Conservation (phyloP, 441 rosid species). For the Codiaeum variegatum region DNA sequence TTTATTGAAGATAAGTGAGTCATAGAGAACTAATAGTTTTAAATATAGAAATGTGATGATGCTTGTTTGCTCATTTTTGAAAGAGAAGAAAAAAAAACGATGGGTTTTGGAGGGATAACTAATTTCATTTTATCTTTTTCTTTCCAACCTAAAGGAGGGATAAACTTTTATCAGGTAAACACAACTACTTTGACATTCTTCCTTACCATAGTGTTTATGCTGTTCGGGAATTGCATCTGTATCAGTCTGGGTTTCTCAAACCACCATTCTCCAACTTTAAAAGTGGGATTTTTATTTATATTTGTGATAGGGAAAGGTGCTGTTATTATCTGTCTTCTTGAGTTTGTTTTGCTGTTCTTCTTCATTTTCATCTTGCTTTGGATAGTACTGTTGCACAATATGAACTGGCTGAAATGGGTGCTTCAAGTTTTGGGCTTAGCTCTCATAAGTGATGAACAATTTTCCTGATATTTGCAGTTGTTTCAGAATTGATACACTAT, state of each 20-base stretch:
- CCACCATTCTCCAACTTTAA: not conserved
- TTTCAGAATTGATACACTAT: conserved; percentile 91
- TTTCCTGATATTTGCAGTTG: conserved; percentile 51
- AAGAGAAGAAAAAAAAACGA: not conserved
- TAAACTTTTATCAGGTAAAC: not conserved
- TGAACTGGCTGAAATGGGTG: not conserved
- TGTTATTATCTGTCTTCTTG: not conserved
- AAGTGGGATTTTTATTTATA: not conserved
- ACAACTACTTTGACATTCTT: not conserved
- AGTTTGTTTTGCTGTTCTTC: not conserved
- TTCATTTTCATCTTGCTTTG: not conserved
- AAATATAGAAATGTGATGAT: not conserved
- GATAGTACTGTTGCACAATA: not conserved
- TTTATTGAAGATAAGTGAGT: not conserved
- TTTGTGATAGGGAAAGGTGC: not conserved
- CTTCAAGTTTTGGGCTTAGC: conserved; percentile 1
- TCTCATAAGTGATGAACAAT: conserved; percentile 12
- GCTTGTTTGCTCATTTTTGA: no score
- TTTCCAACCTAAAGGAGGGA: not conserved
- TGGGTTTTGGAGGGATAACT: not conserved
- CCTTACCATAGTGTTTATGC: not conserved
- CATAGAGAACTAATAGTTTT: not conserved
- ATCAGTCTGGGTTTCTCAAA: not conserved
- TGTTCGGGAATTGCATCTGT: conserved; percentile 4
- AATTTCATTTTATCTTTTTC: not conserved